Evolutionary conservation across 352 stramenopile genomes (phyloP).

Genomic region (Globisporangium spinosum): DNA sequence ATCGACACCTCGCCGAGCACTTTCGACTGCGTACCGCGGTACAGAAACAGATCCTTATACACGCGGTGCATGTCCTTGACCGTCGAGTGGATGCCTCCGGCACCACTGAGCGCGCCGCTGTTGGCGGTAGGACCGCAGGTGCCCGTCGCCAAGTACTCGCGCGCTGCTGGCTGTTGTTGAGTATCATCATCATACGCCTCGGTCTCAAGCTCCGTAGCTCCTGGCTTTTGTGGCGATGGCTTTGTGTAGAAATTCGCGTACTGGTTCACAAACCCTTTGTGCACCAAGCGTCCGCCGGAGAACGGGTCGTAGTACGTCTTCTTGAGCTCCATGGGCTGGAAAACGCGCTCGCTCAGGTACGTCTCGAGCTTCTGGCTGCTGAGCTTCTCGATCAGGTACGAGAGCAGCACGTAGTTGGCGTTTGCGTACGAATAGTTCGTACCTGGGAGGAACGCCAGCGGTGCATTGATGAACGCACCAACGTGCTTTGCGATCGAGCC

Average conservation of each 20-base stretch:
- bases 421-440: conserved; percentile 50
- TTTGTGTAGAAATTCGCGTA: conserved; percentile 52
- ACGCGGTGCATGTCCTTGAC: conserved; percentile 56
- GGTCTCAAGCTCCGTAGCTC: background rate
- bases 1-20: conserved; percentile 42
- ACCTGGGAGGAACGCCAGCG: conserved; percentile 46
- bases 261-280: conserved; percentile 36
- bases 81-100: conserved; percentile 43
- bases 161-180: background rate
- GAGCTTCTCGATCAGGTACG: conserved; percentile 64
- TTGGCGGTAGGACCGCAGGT: conserved; percentile 43
- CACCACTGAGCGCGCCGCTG: conserved; percentile 27
- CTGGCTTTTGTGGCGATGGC: conserved; percentile 9
- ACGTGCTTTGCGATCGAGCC: conserved; percentile 34
- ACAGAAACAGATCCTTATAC: conserved; percentile 58
- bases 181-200: background rate
- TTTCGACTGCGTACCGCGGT: conserved; percentile 35
- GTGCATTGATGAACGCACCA: conserved; percentile 44
- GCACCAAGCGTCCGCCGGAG: conserved; percentile 24
- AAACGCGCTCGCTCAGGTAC: conserved; percentile 45
- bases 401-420: conserved; percentile 52
- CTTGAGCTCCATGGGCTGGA: conserved; percentile 29
- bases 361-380: conserved; percentile 32
- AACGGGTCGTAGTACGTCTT: conserved; percentile 54
- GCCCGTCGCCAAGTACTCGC: conserved; percentile 33